These are phyloP conservation scores for Carpinus fangiana DNA, from an alignment of 306 rosid species.

Conservation along the genomic window DNA sequence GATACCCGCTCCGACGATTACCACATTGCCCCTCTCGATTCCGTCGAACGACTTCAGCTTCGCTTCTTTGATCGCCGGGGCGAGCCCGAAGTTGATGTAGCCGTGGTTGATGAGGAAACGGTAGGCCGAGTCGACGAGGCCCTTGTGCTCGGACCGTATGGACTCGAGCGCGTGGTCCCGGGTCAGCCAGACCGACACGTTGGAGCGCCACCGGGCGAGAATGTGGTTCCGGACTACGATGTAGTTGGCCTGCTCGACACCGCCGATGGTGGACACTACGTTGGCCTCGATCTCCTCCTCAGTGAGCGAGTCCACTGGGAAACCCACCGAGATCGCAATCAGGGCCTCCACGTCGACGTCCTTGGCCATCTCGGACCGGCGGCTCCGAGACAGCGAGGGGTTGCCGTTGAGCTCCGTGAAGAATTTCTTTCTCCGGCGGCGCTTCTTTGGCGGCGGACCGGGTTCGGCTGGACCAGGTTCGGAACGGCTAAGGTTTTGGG, in stretches of 20 bases:
- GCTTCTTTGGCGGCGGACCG: slow-evolving; percentile 51
- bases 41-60: slow-evolving; percentile 58
- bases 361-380: slow-evolving; percentile 62
- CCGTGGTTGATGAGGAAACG: slow-evolving; percentile 74
- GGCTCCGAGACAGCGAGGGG: slow-evolving; percentile 53
- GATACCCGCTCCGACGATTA: slow-evolving; percentile 80
- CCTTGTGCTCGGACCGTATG: slow-evolving; percentile 71
- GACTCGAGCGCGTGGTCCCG: slow-evolving; percentile 57
- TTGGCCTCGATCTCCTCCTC: slow-evolving; percentile 89
- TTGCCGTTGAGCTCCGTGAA: slow-evolving; percentile 64
- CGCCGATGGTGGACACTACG: slow-evolving; percentile 78
- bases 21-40: slow-evolving; percentile 56
- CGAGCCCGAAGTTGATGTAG: slow-evolving; percentile 78
- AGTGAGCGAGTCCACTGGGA: slow-evolving; percentile 81
- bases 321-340: slow-evolving; percentile 77
- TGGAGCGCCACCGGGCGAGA: slow-evolving; percentile 69
- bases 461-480: slow-evolving; percentile 34
- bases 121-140: slow-evolving; percentile 64
- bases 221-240: slow-evolving; percentile 79
- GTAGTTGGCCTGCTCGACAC: slow-evolving; percentile 75
- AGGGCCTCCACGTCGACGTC: slow-evolving; percentile 79
- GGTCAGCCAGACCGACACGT: slow-evolving; percentile 77
- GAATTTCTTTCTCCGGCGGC: slow-evolving; percentile 90
- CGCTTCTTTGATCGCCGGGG: slow-evolving; percentile 59
- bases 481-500: slow-evolving; percentile 15